Conservation (phyloP, 192 early-diverging fungal genomes). For the Backusella sp. region DNA sequence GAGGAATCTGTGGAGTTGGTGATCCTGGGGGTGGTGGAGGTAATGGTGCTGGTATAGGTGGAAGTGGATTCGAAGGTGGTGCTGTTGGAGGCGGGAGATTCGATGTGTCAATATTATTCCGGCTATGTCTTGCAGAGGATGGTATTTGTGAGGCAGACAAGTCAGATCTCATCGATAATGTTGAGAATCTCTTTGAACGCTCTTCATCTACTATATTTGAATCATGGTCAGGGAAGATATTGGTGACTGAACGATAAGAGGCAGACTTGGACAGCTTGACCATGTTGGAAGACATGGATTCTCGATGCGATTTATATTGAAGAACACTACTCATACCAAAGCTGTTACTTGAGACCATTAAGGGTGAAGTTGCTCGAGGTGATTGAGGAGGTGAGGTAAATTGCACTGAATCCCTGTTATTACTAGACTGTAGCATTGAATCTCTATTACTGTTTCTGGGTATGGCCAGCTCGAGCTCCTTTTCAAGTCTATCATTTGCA, state of each 20-base stretch:
- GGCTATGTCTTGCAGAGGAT: not conserved
- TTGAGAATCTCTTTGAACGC: not conserved
- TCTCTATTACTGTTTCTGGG: slow-evolving; percentile 8
- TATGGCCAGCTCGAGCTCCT: slow-evolving; percentile 32
- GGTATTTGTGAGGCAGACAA: not conserved
- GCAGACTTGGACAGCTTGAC: slow-evolving; percentile 14
- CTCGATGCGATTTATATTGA: slow-evolving; percentile 12
- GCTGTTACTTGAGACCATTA: not conserved
- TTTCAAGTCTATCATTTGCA: slow-evolving; percentile 36
- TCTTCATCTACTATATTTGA: not conserved
- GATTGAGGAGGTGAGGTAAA: slow-evolving; percentile 21
- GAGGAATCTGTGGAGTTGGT: slow-evolving; percentile 7
- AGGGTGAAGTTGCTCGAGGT: slow-evolving; percentile 15
- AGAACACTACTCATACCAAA: not conserved
- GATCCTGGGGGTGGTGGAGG: slow-evolving; percentile 9
- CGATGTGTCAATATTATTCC: not conserved
- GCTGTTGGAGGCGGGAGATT: slow-evolving; percentile 27
- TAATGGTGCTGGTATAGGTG: slow-evolving; percentile 26
- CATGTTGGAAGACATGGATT: not conserved
- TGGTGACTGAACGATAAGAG: slow-evolving; percentile 1
- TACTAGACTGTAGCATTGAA: not conserved
- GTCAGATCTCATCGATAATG: slow-evolving; percentile 4
- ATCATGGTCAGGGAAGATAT: not conserved
- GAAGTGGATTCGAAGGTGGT: slow-evolving; percentile 26
- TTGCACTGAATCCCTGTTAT: not conserved